Evolutionary conservation across 2,329 filamentous ascomycete genomes (phyloP), one percentile per base, ranked within the genome.

Genomic region (Fusarium clavum): DNA sequence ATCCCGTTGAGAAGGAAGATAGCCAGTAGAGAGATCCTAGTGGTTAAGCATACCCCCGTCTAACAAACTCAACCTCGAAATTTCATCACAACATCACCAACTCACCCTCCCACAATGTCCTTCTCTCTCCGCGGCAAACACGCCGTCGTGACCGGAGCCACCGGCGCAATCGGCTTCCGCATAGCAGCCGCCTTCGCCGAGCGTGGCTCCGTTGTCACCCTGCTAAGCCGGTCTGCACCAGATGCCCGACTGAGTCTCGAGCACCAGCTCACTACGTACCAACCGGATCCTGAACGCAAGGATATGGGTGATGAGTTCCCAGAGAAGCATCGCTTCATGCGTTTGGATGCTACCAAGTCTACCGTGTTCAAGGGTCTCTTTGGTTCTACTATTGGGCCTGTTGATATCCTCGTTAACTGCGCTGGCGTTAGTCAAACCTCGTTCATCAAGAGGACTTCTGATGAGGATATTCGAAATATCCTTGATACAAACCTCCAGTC

Each of bases 341-440:
- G 67, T 6, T 64, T 82, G n/a, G 78, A 82, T 57, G 77, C 77
- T 30, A 65, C 75, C 4, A 69, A 76, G 45, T 60, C 61, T 8
- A 68, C 67, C 4, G 75, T 64, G 6, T 79, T 82, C 47, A 77
- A 78, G 57, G 59, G 68, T 22, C 70, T 77, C 4, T 81, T 82
- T 65, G 59, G 57, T 6, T 65, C 62, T 49, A 32, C 61, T 40
- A 75, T 81, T 38, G 80, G 80, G 1, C 74, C 77, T 11, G 70
- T 83, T 11, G 84, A 88, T 73, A 83, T 95, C 30, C 86, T 97
- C 2, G 86, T 97, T 69, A 97, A 97, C 76, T 92, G 92, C 27
- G 94, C 94, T 0, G 94, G 94, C 12, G 83, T 94, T 24, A 85
- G 90, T 1, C 89, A 94, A 71, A 85, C 85, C 14, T 87, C 85